Conservation (phyloP, 331 rosid genomes). For the Malus hybrid region DNA sequence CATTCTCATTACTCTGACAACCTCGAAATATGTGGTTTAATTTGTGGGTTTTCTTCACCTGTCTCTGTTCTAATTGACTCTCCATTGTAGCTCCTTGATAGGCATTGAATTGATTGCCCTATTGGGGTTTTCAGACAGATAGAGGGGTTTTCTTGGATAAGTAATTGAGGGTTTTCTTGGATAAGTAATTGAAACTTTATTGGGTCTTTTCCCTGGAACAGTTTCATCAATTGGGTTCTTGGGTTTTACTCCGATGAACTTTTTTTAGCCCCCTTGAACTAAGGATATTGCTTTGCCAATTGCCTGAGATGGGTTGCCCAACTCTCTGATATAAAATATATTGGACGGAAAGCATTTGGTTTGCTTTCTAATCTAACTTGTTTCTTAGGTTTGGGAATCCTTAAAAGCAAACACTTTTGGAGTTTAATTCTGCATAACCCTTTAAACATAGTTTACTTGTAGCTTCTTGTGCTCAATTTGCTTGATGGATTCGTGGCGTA, state of each 20-base stretch:
- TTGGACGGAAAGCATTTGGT: background rate
- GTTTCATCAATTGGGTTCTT: slow-evolving; percentile 7
- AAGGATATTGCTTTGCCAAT: background rate
- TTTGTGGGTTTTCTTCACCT: slow-evolving; percentile 24
- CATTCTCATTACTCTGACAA: slow-evolving; percentile 2
- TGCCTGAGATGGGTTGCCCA: background rate
- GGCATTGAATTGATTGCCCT: background rate
- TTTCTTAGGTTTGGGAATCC: background rate
- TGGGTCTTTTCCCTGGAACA: background rate
- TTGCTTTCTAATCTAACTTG: background rate
- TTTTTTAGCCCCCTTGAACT: background rate
- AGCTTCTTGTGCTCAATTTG: background rate
- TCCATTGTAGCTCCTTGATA: background rate
- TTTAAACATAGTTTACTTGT: background rate
- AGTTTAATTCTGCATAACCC: background rate
- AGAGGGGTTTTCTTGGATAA: background rate
- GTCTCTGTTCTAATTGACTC: slow-evolving; percentile 2
- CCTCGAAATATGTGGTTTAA: background rate
- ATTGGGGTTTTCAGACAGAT: background rate
- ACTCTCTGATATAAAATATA: background rate
- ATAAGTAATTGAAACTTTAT: background rate
- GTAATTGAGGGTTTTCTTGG: slow-evolving; percentile 2
- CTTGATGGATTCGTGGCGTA: background rate
- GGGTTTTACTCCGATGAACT: background rate
- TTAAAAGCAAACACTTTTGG: background rate